phyloP scores from a whole-genome alignment of 2,329 filamentous ascomycete genomes.

The Pseudogymnoascus sp. region DNA sequence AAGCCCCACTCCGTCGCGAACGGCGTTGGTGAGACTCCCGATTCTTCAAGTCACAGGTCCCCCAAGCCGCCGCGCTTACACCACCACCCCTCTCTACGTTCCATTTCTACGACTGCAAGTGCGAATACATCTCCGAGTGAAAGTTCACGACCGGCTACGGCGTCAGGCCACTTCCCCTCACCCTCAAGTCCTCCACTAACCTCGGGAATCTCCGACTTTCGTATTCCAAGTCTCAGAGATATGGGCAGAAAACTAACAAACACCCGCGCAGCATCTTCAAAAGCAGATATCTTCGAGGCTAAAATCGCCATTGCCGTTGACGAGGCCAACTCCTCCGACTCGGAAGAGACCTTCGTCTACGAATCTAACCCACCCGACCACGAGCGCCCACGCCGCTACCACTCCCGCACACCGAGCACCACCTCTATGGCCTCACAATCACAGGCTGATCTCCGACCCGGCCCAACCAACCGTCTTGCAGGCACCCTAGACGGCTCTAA shows the following conservation, averaged over 20 bases:
- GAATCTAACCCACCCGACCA: constrained; percentile 86
- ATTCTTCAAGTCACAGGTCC: constrained; percentile 14
- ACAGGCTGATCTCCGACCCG: constrained; percentile 59
- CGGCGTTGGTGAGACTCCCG: constrained; percentile 59
- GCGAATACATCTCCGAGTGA: neutral
- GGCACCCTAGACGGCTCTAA: constrained; percentile 60
- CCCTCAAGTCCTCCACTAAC: constrained; percentile 9
- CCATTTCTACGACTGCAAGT: neutral
- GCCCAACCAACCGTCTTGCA: constrained; percentile 56
- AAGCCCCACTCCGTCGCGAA: constrained; percentile 66
- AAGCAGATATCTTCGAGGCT: constrained; percentile 96
- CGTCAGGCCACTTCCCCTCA: constrained; percentile 15
- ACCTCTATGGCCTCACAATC: constrained; percentile 72
- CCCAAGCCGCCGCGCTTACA: neutral
- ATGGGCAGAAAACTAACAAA: constrained; percentile 41
- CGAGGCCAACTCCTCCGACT: constrained; percentile 92
- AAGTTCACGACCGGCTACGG: constrained; percentile 1
- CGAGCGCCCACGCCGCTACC: constrained; percentile 65
- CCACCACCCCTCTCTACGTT: neutral
- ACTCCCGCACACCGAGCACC: constrained; percentile 89
- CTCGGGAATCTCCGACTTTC: neutral
- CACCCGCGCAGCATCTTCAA: constrained; percentile 65
- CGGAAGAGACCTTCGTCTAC: constrained; percentile 97
- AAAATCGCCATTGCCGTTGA: constrained; percentile 95
- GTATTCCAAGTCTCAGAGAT: constrained; percentile 15